Base-by-base conservation (phyloP, 176 grass and related monocot species). In the Carex scoparia region DNA sequence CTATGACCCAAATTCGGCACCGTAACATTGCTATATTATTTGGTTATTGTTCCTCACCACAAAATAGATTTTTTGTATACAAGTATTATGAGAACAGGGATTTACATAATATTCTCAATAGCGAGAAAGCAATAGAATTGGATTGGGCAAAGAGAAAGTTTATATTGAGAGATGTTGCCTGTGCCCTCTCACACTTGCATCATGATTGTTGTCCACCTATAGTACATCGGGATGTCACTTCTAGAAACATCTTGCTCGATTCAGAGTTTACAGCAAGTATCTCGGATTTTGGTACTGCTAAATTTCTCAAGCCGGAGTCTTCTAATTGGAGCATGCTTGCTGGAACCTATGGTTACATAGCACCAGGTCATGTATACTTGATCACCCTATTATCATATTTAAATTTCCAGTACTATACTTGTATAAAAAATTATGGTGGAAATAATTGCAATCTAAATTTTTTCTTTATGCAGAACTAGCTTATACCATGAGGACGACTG, bases 21-120 rank as follows among this genome's bases (percentile, higher is more conserved):
- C 51, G 65, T 3, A 87, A 81, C 60, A 64, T 87, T 15, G 64
- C 72, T 2, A 87, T 82, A 42, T 15, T 87, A 28, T 87, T 69
- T 64, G 86, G 86, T 9, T 87, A 64, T 35, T 83, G 66, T 60
- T 87, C 79, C 7, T 53, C 63, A 40, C 6, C 37, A 1, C 51
- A 23, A 56, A 51, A 75, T 35, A 65, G 27, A 15, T 87, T 87
- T 83, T 67, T 87, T 10, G 86, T 87, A 7, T 83, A 65, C 16
- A 65, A 87, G 64, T 87, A 74, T 31, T 28, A 81, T 48, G 65
- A 73, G 12, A 75, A 32, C 32, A 65, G 79, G 6, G 81, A 72
- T 53, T 54, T 87, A 19, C 14, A 33, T 1, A 15, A 8, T 7
- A n/a, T 71, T 8, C n/a, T 87, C 5, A 60, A 65, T 15, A 30